phyloP scores from a whole-genome alignment of 192 early-diverging fungal genomes.

The Spizellomyces sp. region DNA sequence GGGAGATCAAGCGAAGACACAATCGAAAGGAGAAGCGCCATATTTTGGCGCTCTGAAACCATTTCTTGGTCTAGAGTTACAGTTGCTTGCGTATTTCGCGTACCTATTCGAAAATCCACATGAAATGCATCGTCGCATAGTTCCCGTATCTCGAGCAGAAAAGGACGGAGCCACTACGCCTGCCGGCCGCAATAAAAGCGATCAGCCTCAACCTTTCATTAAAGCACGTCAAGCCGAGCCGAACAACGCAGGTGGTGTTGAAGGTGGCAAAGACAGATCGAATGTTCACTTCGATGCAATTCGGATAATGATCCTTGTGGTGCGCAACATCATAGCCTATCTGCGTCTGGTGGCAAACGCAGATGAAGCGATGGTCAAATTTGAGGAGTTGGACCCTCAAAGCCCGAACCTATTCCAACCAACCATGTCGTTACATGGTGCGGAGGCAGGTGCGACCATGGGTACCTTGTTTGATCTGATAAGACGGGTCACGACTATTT shows the following conservation, averaged over 20 bases:
- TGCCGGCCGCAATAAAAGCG: background rate
- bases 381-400: background rate
- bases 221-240: background rate
- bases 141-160: constrained; percentile 10
- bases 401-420: constrained; percentile 8
- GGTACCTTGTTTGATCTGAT: constrained; percentile 24
- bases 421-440: constrained; percentile 25
- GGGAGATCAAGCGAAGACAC: background rate
- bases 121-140: constrained; percentile 23
- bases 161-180: background rate
- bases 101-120: constrained; percentile 42
- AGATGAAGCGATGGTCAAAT: background rate
- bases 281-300: background rate
- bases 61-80: constrained; percentile 8
- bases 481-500: constrained; percentile 4
- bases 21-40: background rate
- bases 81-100: constrained; percentile 30
- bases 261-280: background rate
- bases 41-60: constrained; percentile 11
- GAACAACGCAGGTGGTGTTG: background rate
- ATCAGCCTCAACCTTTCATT: background rate
- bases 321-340: constrained; percentile 20
- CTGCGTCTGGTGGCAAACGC: constrained; percentile 18
- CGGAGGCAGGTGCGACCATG: constrained; percentile 23
- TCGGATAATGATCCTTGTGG: constrained; percentile 12